phyloP scores from a whole-genome alignment of 306 rosid species.

The Morella rubra region DNA sequence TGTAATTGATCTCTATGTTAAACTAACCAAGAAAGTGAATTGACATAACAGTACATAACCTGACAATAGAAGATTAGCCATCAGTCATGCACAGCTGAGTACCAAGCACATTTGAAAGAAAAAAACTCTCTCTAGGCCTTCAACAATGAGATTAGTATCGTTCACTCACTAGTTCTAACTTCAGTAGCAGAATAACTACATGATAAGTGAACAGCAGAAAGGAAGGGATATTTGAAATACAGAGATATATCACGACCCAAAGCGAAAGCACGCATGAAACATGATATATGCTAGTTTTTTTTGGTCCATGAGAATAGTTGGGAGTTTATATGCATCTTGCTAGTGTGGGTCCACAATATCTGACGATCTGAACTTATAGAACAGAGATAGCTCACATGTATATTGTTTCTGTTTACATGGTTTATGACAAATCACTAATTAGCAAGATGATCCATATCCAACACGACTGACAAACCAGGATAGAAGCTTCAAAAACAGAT shows the following conservation, averaged over 20 bases:
- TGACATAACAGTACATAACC: slow-evolving; percentile 8
- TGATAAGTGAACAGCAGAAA: background rate
- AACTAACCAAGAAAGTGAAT: background rate
- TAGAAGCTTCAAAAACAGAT: background rate
- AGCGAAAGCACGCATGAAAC: background rate
- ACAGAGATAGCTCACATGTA: background rate
- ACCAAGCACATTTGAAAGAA: background rate
- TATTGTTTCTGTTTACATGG: background rate
- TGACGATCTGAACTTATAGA: background rate
- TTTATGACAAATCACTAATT: too few relatives aligned
- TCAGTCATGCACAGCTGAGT: background rate
- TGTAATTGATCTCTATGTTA: background rate
- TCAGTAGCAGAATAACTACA: background rate
- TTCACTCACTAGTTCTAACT: background rate
- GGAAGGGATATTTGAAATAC: background rate
- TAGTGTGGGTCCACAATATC: background rate
- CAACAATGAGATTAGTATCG: too few relatives aligned
- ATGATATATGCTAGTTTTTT: background rate
- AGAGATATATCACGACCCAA: background rate
- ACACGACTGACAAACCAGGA: background rate
- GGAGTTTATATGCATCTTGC: background rate
- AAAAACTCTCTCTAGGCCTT: too few relatives aligned
- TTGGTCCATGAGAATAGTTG: background rate
- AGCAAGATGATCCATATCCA: background rate
- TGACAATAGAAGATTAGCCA: slow-evolving; percentile 21